phyloP scores from a whole-genome alignment of 2,329 filamentous ascomycete species.

The Sclerotinia trifoliorum region DNA sequence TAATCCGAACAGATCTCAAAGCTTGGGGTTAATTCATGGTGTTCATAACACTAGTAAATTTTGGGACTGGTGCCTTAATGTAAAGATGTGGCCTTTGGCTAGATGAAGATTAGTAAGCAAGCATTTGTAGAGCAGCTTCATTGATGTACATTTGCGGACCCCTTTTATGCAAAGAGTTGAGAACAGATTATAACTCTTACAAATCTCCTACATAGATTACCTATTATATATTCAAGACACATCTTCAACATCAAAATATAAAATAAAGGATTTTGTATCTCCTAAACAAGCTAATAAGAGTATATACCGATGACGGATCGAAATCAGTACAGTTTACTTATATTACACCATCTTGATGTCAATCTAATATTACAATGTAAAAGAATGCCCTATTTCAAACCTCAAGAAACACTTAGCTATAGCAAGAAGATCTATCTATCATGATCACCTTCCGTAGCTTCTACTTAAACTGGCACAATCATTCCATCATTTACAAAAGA shows the following conservation, averaged over 20 bases:
- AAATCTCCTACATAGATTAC: background rate
- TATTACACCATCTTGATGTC: background rate
- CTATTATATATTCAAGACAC: background rate
- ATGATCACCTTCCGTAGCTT: too few species aligned
- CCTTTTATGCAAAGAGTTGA: conserved; percentile 14
- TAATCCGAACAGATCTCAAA: conserved; percentile 36
- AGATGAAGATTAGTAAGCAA: conserved; percentile 19
- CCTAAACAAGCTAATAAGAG: background rate
- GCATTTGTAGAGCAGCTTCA: background rate
- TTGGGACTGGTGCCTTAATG: conserved; percentile 23
- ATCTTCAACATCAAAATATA: background rate
- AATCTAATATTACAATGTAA: background rate
- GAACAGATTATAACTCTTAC: background rate
- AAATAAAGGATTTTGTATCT: background rate
- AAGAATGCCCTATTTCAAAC: background rate
- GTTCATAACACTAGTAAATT: conserved; percentile 29
- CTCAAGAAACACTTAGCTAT: background rate
- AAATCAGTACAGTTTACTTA: background rate
- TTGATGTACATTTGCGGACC: background rate
- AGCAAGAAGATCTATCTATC: too few species aligned
- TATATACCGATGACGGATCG: background rate
- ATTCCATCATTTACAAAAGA: background rate
- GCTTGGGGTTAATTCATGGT: conserved; percentile 24
- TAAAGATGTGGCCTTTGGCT: conserved; percentile 31
- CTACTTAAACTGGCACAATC: background rate